These are phyloP conservation scores for Kingdonia uniflora DNA, from an alignment of 164 flowering plant species.

Conservation along the genomic window DNA sequence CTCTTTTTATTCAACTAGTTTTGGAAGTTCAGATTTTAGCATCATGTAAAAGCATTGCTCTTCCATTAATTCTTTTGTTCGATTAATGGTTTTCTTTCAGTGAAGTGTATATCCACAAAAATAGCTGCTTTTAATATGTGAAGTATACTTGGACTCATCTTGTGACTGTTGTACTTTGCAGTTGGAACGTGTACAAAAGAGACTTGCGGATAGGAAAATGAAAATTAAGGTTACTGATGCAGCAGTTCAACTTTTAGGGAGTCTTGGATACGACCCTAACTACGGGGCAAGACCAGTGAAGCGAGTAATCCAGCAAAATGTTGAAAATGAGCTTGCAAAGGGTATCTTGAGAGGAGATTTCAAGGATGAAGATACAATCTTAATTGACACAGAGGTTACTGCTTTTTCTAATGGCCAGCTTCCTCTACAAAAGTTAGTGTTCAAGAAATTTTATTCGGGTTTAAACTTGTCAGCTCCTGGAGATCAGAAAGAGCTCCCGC, in stretches of 20 bases:
- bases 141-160: too few species aligned
- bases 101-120: too few species aligned
- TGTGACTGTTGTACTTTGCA: slow-evolving; percentile 15
- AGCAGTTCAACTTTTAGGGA: slow-evolving; percentile 68
- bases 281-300: slow-evolving; percentile 97
- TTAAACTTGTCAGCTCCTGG: slow-evolving; percentile 21
- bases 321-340: slow-evolving; percentile 91
- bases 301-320: slow-evolving; percentile 84
- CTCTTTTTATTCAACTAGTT: too few species aligned
- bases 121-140: too few species aligned
- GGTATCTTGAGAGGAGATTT: slow-evolving; percentile 91
- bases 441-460: slow-evolving; percentile 34
- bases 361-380: slow-evolving; percentile 70
- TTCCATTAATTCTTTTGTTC: too few species aligned
- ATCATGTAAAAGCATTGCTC: too few species aligned
- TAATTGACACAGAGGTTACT: slow-evolving; percentile 75
- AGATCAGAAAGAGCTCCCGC: slow-evolving; percentile 31
- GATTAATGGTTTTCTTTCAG: too few species aligned
- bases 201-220: slow-evolving; percentile 76
- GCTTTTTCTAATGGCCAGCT: slow-evolving; percentile 78
- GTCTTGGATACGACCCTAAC: slow-evolving; percentile 88
- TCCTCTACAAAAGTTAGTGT: slow-evolving; percentile 77
- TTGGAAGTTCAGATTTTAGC: too few species aligned
- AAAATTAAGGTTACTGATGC: slow-evolving; percentile 62
- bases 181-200: slow-evolving; percentile 86